These are phyloP conservation scores for Zelonia costaricensis DNA, from an alignment of 208 protist genomes.

Conservation along the genomic window DNA sequence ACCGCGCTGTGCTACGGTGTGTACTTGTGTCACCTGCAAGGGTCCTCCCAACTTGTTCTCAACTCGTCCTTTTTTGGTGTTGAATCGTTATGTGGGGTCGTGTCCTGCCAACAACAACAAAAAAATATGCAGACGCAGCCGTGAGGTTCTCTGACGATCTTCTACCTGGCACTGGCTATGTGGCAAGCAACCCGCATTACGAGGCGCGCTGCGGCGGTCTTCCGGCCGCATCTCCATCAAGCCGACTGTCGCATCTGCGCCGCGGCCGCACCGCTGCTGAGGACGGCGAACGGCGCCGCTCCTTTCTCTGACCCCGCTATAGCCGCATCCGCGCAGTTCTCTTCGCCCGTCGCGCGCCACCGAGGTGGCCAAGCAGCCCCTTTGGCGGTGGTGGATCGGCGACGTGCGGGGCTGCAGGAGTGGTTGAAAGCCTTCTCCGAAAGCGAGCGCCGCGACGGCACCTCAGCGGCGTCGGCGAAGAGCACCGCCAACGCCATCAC, in stretches of 20 bases:
- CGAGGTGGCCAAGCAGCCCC: background rate
- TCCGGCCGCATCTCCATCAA: conserved; percentile 50
- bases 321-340: background rate
- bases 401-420: conserved; percentile 10
- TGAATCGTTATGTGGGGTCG: too few species aligned
- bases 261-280: background rate
- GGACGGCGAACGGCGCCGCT: background rate
- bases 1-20: too few species aligned
- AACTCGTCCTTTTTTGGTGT: too few species aligned
- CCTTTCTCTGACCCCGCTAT: too few species aligned
- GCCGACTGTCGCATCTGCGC: conserved; percentile 43
- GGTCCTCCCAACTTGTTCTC: too few species aligned
- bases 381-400: background rate
- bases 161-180: too few species aligned
- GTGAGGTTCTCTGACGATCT: too few species aligned
- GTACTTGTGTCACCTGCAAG: too few species aligned
- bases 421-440: conserved; percentile 9
- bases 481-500: background rate
- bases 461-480: background rate
- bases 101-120: too few species aligned
- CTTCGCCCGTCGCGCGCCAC: background rate
- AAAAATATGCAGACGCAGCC: too few species aligned
- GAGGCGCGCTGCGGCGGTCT: conserved; percentile 6
- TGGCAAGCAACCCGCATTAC: background rate
- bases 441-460: background rate